These are phyloP conservation scores for Helotiales sp. DNA, from an alignment of 2,329 filamentous ascomycete genomes.

Conservation along the genomic window DNA sequence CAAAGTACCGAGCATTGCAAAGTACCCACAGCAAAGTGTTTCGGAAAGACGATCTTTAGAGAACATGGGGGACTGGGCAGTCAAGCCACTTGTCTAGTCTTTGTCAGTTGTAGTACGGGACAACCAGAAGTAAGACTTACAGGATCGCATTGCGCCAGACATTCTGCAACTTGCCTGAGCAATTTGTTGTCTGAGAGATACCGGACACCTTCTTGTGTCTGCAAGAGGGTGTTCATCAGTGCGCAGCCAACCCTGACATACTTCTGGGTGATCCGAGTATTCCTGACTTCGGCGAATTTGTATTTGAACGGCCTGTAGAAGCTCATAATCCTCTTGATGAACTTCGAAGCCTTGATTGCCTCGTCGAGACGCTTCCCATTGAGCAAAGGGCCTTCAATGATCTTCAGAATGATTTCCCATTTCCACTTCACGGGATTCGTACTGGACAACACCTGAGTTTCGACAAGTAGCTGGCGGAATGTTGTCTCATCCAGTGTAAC, in stretches of 20 bases:
- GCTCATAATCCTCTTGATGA: conserved; percentile 90
- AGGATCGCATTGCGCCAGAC: conserved; percentile 90
- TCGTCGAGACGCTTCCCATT: conserved; percentile 93
- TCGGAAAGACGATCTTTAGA: conserved; percentile 82
- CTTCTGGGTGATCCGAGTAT: conserved; percentile 90
- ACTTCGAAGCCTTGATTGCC: conserved; percentile 92
- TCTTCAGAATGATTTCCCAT: conserved; percentile 88
- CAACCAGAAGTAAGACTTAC: conserved; percentile 52
- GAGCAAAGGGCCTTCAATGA: conserved; percentile 90
- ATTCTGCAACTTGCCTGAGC: conserved; percentile 91
- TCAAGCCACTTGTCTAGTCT: conserved; percentile 68
- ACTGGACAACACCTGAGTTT: conserved; percentile 85
- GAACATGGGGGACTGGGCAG: conserved; percentile 87
- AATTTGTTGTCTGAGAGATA: conserved; percentile 93
- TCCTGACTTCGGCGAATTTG: conserved; percentile 87
- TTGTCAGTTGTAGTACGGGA: conserved; percentile 28
- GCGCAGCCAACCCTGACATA: conserved; percentile 91
- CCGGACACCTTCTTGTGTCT: conserved; percentile 81
- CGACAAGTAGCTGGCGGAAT: conserved; percentile 68
- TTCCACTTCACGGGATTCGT: conserved; percentile 96
- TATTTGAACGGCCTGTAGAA: conserved; percentile 98
- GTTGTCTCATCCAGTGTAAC: conserved; percentile 64
- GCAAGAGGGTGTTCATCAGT: conserved; percentile 82
- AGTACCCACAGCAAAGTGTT: conserved; percentile 90
- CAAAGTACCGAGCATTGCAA: conserved; percentile 86